Evolutionary conservation across 2,329 filamentous ascomycete genomes (phyloP).

Genomic region (Akanthomyces uredinophilus): DNA sequence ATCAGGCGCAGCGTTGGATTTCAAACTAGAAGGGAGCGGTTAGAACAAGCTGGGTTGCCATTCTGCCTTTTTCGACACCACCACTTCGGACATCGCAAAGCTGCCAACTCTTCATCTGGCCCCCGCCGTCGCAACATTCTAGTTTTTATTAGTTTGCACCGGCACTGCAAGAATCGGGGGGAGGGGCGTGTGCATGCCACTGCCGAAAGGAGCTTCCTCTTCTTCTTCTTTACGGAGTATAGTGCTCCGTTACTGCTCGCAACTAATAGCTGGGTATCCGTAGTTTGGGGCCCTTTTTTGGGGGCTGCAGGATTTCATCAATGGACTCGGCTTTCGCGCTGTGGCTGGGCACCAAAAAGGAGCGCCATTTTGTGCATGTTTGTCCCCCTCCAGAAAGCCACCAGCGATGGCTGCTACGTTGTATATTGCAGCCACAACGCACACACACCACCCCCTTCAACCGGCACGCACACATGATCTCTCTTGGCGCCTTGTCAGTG

Average conservation of each 20-base stretch:
- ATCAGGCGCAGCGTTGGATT: background rate
- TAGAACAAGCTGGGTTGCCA: background rate
- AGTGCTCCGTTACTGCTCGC: too few relatives aligned
- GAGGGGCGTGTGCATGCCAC: slow-evolving; percentile 3
- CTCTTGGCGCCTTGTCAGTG: background rate
- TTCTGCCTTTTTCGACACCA: background rate
- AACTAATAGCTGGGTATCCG: too few relatives aligned
- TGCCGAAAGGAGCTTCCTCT: background rate
- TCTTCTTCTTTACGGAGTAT: too few relatives aligned
- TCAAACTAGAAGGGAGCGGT: background rate
- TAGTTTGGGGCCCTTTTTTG: too few relatives aligned
- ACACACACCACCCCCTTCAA: background rate
- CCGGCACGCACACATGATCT: slow-evolving; percentile 6
- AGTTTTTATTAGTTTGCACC: too few relatives aligned
- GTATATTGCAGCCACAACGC: background rate
- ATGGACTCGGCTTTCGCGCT: slow-evolving; percentile 1
- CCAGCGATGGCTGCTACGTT: background rate
- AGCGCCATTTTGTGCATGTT: background rate
- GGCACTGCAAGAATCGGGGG: background rate
- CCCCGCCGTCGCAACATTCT: background rate
- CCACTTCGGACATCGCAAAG: background rate
- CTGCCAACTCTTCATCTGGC: background rate
- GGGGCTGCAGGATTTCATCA: background rate
- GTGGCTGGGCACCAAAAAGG: background rate
- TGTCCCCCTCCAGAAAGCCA: background rate